Percentiles rank a stretch among this genome's conserved stretches.
These are phyloP conservation scores for Pleomassaria siparia DNA, from an alignment of 2,329 filamentous ascomycete genomes.

Conservation along the genomic window DNA sequence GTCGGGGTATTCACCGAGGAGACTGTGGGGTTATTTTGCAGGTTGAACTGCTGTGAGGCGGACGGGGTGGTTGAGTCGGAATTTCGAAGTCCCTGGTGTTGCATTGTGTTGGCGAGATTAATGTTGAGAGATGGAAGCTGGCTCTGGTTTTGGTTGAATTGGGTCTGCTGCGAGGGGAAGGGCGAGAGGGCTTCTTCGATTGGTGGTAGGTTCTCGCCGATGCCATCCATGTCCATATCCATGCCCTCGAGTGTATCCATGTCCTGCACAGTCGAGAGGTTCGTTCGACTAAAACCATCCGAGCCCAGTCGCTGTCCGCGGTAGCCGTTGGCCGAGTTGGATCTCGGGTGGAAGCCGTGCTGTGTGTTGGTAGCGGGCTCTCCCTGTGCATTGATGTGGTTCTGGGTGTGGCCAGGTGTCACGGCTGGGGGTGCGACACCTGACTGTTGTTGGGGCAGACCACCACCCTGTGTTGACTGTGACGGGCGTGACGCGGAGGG, in stretches of 20 bases:
- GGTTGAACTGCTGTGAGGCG: constrained; percentile 64
- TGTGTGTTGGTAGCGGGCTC: constrained; percentile 40
- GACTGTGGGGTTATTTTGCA: constrained; percentile 92
- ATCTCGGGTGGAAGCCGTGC: constrained; percentile 41
- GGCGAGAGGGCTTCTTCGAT: constrained; percentile 71
- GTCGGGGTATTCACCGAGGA: constrained; percentile 97
- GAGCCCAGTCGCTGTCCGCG: constrained; percentile 44
- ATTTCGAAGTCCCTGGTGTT: constrained; percentile 77
- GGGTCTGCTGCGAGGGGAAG: constrained; percentile 55
- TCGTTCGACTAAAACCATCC: constrained; percentile 41
- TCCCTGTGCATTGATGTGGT: constrained; percentile 45
- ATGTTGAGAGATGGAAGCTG: constrained; percentile 74
- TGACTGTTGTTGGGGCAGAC: constrained; percentile 33
- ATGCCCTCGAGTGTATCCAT: constrained; percentile 90
- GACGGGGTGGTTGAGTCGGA: constrained; percentile 87
- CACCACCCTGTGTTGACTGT: constrained; percentile 50
- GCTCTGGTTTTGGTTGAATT: constrained; percentile 57
- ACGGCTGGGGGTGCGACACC: constrained; percentile 39
- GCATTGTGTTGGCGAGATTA: constrained; percentile 70
- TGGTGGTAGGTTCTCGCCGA: constrained; percentile 55
- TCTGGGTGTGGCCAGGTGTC: constrained; percentile 7
- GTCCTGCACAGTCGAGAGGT: constrained; percentile 53
- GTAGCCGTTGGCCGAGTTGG: constrained; percentile 41
- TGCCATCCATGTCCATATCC: constrained; percentile 98
- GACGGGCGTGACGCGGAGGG: constrained; percentile 57